A percentile compares a stretch with the other conserved stretches of the same genome.
Evolutionary conservation across 352 stramenopile species (phyloP).

Genomic region (Phytophthora citrophthora): DNA sequence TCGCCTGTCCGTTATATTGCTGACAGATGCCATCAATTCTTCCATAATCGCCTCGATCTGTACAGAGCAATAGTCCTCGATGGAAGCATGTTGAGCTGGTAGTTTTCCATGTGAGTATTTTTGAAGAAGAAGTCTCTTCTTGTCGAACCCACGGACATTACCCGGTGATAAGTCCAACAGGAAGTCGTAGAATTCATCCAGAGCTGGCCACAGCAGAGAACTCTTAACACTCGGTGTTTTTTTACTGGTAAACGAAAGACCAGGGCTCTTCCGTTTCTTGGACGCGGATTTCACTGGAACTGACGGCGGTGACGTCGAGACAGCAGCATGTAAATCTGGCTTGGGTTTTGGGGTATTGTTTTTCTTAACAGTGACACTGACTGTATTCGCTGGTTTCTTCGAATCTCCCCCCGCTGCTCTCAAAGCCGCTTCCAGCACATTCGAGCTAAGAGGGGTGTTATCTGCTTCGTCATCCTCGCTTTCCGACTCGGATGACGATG

Average conservation of each 20-base stretch:
- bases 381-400: not conserved
- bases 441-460: constrained; percentile 20
- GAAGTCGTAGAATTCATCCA: constrained; percentile 83
- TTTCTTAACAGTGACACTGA: constrained; percentile 1
- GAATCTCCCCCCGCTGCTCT: constrained; percentile 40
- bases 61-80: constrained; percentile 62
- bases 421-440: constrained; percentile 67
- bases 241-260: constrained; percentile 10
- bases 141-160: constrained; percentile 42
- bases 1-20: constrained; percentile 44
- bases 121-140: constrained; percentile 30
- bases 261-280: constrained; percentile 31
- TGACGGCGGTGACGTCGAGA: not conserved
- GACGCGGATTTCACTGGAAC: constrained; percentile 5
- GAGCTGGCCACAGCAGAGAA: constrained; percentile 70
- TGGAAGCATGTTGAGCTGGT: constrained; percentile 48
- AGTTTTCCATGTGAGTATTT: constrained; percentile 44
- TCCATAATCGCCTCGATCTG: constrained; percentile 77
- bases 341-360: constrained; percentile 1
- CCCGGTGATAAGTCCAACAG: constrained; percentile 66
- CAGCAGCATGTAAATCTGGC: not conserved
- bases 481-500: constrained; percentile 48
- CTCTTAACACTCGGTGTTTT: constrained; percentile 47
- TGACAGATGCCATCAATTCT: constrained; percentile 68
- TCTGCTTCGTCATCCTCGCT: constrained; percentile 23